Conservation (phyloP, 2,329 filamentous ascomycete genomes). For the Sporothrix inflata region DNA sequence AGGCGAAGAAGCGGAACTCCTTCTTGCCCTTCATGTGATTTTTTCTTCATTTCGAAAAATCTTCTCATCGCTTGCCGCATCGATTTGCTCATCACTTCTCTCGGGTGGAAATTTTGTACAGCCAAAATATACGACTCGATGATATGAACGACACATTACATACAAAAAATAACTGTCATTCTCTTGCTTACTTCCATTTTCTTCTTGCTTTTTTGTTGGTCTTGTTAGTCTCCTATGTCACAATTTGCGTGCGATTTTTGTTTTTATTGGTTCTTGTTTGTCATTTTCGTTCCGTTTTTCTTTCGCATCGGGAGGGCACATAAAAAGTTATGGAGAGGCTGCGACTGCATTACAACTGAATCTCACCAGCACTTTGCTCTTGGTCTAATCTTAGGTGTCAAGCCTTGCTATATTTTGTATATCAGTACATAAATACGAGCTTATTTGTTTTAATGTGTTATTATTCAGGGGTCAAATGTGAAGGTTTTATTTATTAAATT, state of each 20-base stretch:
- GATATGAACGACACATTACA: background rate
- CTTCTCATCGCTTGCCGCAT: background rate
- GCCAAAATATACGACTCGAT: background rate
- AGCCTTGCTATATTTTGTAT: background rate
- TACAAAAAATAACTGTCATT: background rate
- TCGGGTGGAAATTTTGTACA: background rate
- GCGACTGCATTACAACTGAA: background rate
- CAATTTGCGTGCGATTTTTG: background rate
- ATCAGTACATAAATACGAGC: background rate
- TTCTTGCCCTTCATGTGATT: slow-evolving; percentile 35
- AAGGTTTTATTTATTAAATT: background rate
- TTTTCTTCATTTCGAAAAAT: background rate
- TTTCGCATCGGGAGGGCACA: background rate
- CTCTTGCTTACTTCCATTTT: background rate
- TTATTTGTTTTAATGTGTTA: background rate
- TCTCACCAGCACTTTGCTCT: background rate
- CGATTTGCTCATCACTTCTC: background rate
- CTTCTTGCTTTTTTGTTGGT: background rate
- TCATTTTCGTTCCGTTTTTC: background rate
- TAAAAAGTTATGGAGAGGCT: slow-evolving; percentile 8
- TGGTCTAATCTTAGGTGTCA: background rate
- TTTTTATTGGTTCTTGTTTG: background rate
- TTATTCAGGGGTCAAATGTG: background rate
- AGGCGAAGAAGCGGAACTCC: slow-evolving; percentile 39
- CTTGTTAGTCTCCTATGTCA: background rate